These are phyloP conservation scores for Aspergillus puulaauensis DNA, from an alignment of 2,329 filamentous ascomycete species.

Conservation along the genomic window DNA sequence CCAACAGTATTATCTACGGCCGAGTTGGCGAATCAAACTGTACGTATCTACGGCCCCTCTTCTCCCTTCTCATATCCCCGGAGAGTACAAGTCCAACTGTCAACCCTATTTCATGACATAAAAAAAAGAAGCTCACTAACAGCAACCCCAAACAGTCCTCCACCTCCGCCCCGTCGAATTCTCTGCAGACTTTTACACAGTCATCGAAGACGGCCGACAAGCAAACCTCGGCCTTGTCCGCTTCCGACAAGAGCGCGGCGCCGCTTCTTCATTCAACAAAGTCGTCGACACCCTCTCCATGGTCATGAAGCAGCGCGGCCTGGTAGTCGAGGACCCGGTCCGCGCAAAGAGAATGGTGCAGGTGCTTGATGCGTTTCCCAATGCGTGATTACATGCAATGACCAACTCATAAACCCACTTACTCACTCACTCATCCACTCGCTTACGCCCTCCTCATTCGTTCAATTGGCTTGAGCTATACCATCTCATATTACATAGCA, in stretches of 20 bases:
- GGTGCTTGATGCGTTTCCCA: constrained; percentile 31
- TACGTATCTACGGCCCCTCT: constrained; percentile 49
- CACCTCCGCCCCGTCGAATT: constrained; percentile 86
- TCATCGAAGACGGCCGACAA: constrained; percentile 79
- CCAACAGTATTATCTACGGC: constrained; percentile 75
- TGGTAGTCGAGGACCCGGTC: constrained; percentile 67
- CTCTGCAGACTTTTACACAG: constrained; percentile 81
- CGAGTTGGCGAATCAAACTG: constrained; percentile 75
- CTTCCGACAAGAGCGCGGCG: constrained; percentile 88
- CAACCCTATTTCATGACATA: not conserved
- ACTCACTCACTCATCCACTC: not conserved
- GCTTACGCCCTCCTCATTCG: not conserved
- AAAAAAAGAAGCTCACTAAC: constrained; percentile 15
- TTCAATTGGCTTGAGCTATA: not conserved
- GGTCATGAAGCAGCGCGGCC: constrained; percentile 63
- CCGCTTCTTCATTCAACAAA: constrained; percentile 82
- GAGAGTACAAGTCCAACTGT: too few relatives aligned
- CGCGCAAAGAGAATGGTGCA: constrained; percentile 68
- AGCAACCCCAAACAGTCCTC: constrained; percentile 55
- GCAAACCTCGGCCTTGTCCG: constrained; percentile 76
- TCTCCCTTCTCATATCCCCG: not conserved
- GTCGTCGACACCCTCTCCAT: constrained; percentile 75
- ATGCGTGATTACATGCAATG: not conserved
- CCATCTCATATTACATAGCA: too few relatives aligned
- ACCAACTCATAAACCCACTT: not conserved